Base-by-base conservation (phyloP, 1,284 basidiomycete species). In the Porphyrellus sp. region DNA sequence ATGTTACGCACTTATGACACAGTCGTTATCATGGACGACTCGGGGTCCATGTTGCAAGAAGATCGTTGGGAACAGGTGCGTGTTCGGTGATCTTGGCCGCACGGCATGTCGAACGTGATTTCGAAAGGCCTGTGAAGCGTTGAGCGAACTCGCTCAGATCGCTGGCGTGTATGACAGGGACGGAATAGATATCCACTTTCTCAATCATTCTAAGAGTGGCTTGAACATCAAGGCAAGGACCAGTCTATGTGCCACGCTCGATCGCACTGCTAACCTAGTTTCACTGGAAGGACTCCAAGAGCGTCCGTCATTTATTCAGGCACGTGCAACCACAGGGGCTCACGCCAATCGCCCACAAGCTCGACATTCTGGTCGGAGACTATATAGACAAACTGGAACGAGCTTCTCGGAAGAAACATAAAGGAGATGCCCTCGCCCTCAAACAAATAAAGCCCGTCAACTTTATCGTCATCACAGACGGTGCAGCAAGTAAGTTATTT, bases 391-490 rank as follows among this genome's bases (percentile, higher is more conserved):
- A 61, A 23, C 69, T 82, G 4, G 77, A 83, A 52, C 40, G 51
- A 4, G 73, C 74, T 0, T 65, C 71, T 34, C 60, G 56, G 20
- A 62, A 44, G 28, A 62, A 57, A 25, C 63, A 62, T n/a, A 62
- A 51, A 15, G 72, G 69, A 5, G 70, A 73, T 34, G 31, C 45
- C 3, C 54, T 53, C 4, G 62, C 67, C 0, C 46, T 74, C 49
- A 63, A 69, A 46, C 55, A 59, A 11, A 69, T 79, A 6, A 85
- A 82, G 60, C 82, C 81, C 0, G 64, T 83, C 27, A 84, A 84
- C 59, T 78, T 76, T 52, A 77, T 86, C 24, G 65, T 86, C 23
- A 73, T 86, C 45, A 86, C 84, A 0, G 84, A 86, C 57, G 84
- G 85, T 13, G 73, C 68, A 18, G 75, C 81, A 3, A 78, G 82